A percentile compares a stretch with the other conserved stretches of the same genome.
Evolutionary conservation across 2,329 filamentous ascomycete species (phyloP).

Genomic region (Talaromyces marneffei): DNA sequence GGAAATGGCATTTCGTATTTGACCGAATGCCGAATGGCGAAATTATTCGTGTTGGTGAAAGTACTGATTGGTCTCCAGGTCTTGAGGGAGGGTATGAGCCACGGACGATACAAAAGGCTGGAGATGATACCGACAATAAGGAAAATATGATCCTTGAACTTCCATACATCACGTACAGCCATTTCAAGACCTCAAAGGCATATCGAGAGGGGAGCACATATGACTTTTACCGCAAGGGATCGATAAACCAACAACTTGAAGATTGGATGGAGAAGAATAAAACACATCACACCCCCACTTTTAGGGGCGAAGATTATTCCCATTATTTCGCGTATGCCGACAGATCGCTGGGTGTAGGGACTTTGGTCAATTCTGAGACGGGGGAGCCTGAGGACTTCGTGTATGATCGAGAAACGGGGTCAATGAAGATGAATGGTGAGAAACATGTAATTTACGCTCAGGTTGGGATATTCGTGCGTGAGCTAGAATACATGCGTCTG

Average conservation of each 20-base stretch:
- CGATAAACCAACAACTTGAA: not conserved
- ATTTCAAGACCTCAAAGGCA: conserved; percentile 7
- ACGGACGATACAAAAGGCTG: not conserved
- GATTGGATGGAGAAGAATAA: not conserved
- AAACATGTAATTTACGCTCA: not conserved
- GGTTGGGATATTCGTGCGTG: too few relatives aligned
- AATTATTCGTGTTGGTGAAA: not conserved
- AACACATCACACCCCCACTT: not conserved
- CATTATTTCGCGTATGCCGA: not conserved
- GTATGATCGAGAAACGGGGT: conserved; percentile 5
- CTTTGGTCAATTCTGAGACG: not conserved
- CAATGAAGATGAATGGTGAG: not conserved
- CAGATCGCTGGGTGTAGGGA: not conserved
- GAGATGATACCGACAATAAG: not conserved
- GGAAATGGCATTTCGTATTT: conserved; percentile 7
- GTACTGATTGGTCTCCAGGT: conserved; percentile 2
- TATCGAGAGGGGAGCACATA: conserved; percentile 3
- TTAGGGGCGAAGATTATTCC: not conserved
- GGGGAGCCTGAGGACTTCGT: not conserved
- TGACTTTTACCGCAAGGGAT: conserved; percentile 8
- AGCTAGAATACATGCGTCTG: too few relatives aligned
- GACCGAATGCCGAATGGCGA: not conserved
- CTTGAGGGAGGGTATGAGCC: conserved; percentile 6
- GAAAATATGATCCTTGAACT: not conserved
- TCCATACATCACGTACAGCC: conserved; percentile 9